Evolutionary conservation across 2,329 filamentous ascomycete species (phyloP), one percentile per base, ranked within the genome.

Genomic region (Metarhizium guizhouense): DNA sequence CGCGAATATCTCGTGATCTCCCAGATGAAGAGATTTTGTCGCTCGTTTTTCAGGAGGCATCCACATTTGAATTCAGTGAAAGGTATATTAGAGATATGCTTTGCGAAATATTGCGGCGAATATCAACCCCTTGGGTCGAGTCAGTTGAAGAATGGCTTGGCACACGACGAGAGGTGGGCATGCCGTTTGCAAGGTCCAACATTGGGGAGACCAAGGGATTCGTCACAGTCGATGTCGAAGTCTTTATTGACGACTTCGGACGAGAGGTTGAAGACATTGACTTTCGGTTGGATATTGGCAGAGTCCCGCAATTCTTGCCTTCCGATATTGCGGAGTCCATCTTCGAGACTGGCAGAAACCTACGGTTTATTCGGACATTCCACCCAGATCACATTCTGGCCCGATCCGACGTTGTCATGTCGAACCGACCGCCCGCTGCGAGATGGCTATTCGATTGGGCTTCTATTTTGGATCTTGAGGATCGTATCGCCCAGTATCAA

Each of bases 291-390:
- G 83, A 87, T 57, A 74, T 76, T 25, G 74, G 80, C 32, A 81
- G 81, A 59, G 83, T 94, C 71, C 89, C 89, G 0, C 74, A 77
- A 2, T 94, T 94, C 61, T 76, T 95, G 48, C 80, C 85, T 0
- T 68, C 74, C 5, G 88, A 94, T 56, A 80, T 92, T 60, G 85
- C 83, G 3, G 78, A 81, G 52, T 74, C 78, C 5, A 82, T 94
- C n/a, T 92, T 93, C 60, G 89, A 95, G 66, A 87, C 85, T 3
- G 90, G 89, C 4, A 82, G 81, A 62, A 93, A 87, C 65, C 70
- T 95, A 51, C 82, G 87, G 7, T 84, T 94, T 54, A 75, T 95
- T 51, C 81, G 84, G 61, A 73, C 76, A 25, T 83, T 87, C 61
- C 87, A 94, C 65, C 80, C 88, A 5, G 75, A 84, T 2, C 88